Percentiles rank a stretch among this genome's conserved stretches.
These are phyloP conservation scores for Amanita exitialis DNA, from an alignment of 768 basidiomycete species.

Conservation along the genomic window DNA sequence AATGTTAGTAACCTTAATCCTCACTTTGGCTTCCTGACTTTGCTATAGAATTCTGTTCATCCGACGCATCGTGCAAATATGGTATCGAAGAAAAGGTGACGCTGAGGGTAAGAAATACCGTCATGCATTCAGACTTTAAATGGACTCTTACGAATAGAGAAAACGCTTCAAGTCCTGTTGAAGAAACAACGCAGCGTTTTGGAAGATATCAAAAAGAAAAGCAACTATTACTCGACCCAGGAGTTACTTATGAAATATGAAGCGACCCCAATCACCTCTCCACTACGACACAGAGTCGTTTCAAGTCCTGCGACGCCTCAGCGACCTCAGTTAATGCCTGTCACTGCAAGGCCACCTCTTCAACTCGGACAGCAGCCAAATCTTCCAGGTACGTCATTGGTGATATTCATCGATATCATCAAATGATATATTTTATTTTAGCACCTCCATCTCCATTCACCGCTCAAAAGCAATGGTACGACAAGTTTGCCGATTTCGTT, in stretches of 20 bases:
- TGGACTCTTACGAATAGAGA: constrained; percentile 42
- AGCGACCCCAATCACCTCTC: constrained; percentile 35
- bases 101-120: constrained; percentile 52
- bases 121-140: neutral
- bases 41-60: constrained; percentile 57
- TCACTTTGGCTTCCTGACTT: constrained; percentile 3
- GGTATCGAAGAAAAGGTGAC: constrained; percentile 74
- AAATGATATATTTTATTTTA: constrained; percentile 11
- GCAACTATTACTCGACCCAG: constrained; percentile 89
- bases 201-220: constrained; percentile 96
- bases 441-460: constrained; percentile 24
- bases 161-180: constrained; percentile 59
- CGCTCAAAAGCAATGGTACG: constrained; percentile 72
- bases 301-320: constrained; percentile 21
- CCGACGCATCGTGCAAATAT: constrained; percentile 71
- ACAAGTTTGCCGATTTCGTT: constrained; percentile 79
- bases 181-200: constrained; percentile 78
- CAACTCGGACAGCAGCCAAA: constrained; percentile 18
- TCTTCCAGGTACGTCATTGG: constrained; percentile 16
- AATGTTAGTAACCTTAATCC: constrained; percentile 39
- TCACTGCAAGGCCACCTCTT: constrained; percentile 12
- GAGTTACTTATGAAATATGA: constrained; percentile 89
- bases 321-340: too few relatives aligned
- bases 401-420: neutral
- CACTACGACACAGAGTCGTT: constrained; percentile 32